Evolutionary conservation across 495 filamentous ascomycete species (phyloP).

Genomic region (Paragyromitra xinjiangensis): DNA sequence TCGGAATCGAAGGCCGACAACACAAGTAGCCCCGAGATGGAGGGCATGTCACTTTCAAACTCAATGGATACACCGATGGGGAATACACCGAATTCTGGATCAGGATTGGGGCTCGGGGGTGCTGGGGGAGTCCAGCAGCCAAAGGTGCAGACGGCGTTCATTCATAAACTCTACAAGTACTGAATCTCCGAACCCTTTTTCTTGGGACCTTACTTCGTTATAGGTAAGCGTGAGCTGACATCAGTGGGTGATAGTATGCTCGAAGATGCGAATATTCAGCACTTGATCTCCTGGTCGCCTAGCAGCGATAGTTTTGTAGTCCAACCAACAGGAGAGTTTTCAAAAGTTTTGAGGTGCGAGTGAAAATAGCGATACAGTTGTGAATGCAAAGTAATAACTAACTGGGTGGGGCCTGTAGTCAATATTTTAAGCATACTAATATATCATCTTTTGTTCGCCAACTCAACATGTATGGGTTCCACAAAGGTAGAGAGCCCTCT

Average conservation of each 20-base stretch:
- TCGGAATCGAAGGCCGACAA: constrained; percentile 54
- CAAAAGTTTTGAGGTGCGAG: constrained; percentile 94
- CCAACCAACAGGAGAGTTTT: constrained; percentile 96
- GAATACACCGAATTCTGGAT: constrained; percentile 55
- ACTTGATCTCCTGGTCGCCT: constrained; percentile 93
- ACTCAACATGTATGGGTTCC: constrained; percentile 99
- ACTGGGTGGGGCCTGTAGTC: constrained; percentile 60
- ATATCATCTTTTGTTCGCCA: constrained; percentile 98
- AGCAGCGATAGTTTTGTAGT: constrained; percentile 98
- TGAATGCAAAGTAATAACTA: constrained; percentile 45
- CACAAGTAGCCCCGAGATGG: constrained; percentile 57
- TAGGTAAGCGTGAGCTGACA: constrained; percentile 58
- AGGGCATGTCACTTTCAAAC: constrained; percentile 56
- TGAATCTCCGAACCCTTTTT: constrained; percentile 60
- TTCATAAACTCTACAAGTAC: constrained; percentile 99
- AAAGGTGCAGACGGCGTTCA: constrained; percentile 99
- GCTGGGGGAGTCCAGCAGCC: constrained; percentile 91
- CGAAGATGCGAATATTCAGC: constrained; percentile 89
- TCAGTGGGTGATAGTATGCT: constrained; percentile 76
- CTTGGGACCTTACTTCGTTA: constrained; percentile 13
- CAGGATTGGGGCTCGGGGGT: constrained; percentile 62
- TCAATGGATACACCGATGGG: constrained; percentile 63
- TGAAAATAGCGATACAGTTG: constrained; percentile 41
- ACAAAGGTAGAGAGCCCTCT: constrained; percentile 79
- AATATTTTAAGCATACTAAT: constrained; percentile 99